Base-by-base conservation (phyloP, 345 rosid species). In the Gossypium bickii region DNA sequence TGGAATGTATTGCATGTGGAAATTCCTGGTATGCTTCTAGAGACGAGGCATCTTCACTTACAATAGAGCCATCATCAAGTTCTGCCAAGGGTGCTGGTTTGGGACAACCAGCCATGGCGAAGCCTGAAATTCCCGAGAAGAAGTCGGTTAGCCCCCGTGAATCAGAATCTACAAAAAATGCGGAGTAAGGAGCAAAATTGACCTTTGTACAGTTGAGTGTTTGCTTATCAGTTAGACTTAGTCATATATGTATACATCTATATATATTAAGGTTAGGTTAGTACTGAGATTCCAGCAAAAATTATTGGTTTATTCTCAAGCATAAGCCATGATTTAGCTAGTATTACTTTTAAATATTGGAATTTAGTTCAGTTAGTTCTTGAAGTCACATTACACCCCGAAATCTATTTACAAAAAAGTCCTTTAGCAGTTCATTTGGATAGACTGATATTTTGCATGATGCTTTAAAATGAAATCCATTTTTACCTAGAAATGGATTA, bases 131-230 rank as follows among this genome's bases (percentile, higher is more conserved):
- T 18, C 24, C 59, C 1, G 59, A 55, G 24, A 55, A 55, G 55
- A 51, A 51, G 18, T 3, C 55, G 24, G 73, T 52, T 49, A 69
- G 74, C 12, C 74, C 63, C 9, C 45, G 24, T 10, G 72, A 51
- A 17, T 51, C 72, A 9, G 72, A 69, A 10, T 25, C 59, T 7
- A 24, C 58, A 2, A 51, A 25, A 69, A 51, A 69, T 41, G 45
- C 17, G 58, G 58, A 49, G 24, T 69, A 69, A 22, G 8, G 41
- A 12, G 18, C 57, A 47, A 67, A 47, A 69, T 4, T 25, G 9
- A 20, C 4, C 29, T 69, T 55, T 55, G 72, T 69, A 69, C 59
- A 69, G 72, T 49, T 22, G 34, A 22, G 24, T 67, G 57, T 48
- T 15, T 13, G 9, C 17, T 1, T 25, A 34, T 48, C 43, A 44